A percentile compares a stretch with the other conserved stretches of the same genome.
phyloP scores from a whole-genome alignment of 306 rosid genomes.

The Quillaja saponaria region DNA sequence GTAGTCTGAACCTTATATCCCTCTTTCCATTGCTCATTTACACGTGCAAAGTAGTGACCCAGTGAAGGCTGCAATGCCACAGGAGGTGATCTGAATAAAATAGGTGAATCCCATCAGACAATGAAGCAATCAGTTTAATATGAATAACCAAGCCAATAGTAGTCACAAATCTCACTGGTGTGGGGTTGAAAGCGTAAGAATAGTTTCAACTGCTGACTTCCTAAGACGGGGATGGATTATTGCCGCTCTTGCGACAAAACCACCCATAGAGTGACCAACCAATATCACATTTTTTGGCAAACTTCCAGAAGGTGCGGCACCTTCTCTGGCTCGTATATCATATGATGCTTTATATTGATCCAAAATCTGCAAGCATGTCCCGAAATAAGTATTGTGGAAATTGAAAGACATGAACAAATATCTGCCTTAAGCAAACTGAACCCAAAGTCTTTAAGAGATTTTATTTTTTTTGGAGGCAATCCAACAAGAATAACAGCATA shows the following conservation, averaged over 20 bases:
- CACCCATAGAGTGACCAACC: conserved; percentile 99
- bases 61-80: conserved; percentile 93
- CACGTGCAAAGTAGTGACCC: conserved; percentile 78
- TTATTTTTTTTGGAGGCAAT: no score
- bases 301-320: conserved; percentile 63
- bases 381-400: conserved; percentile 25
- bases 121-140: conserved; percentile 28
- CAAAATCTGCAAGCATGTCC: conserved; percentile 63
- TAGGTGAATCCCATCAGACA: conserved; percentile 43
- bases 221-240: conserved; percentile 72
- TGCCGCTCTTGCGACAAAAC: conserved; percentile 99
- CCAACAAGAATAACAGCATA: conserved; percentile 20
- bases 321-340: conserved; percentile 74
- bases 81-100: conserved; percentile 92
- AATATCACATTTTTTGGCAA: conserved; percentile 89
- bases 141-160: conserved; percentile 19
- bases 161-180: conserved; percentile 69
- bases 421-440: conserved; percentile 25
- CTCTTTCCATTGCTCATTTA: conserved; percentile 83
- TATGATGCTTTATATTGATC: conserved; percentile 84
- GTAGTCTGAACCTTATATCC: conserved; percentile 73
- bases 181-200: conserved; percentile 90
- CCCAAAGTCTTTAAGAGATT: conserved; percentile 12
- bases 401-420: conserved; percentile 21
- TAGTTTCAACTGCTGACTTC: conserved; percentile 85